Percentiles rank a stretch among this genome's conserved stretches.
These are phyloP conservation scores for Primulina huaijiensis DNA, from an alignment of 257 asterid genomes.

Conservation along the genomic window DNA sequence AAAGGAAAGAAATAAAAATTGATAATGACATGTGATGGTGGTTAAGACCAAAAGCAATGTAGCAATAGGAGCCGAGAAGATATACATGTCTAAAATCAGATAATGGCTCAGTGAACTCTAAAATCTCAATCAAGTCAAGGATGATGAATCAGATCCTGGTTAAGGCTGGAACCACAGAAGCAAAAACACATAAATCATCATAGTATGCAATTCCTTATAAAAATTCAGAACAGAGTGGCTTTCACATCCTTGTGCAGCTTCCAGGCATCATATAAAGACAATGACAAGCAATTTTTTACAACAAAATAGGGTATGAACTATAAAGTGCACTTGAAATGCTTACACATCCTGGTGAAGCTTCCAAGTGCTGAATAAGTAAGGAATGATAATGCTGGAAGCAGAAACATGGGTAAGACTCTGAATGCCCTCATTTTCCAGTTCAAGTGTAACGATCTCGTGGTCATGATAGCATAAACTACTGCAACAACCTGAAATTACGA, in stretches of 20 bases:
- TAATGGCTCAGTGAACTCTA: not conserved
- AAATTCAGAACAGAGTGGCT: conserved; percentile 24
- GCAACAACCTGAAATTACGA: conserved; percentile 63
- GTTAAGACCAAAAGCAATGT: not conserved
- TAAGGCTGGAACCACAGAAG: not conserved
- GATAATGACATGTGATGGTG: not conserved
- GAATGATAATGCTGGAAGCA: conserved; percentile 64
- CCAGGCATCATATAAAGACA: conserved; percentile 27
- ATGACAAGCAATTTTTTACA: conserved; percentile 19
- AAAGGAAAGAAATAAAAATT: not conserved
- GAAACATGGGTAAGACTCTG: conserved; percentile 83
- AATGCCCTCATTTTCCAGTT: conserved; percentile 84
- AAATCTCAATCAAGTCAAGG: not conserved
- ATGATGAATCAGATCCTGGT: not conserved
- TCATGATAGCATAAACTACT: conserved; percentile 75
- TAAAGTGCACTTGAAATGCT: conserved; percentile 29
- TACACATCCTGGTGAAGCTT: conserved; percentile 77
- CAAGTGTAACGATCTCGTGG: conserved; percentile 66
- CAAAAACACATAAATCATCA: not conserved
- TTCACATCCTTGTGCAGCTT: conserved; percentile 43
- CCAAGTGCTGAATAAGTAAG: conserved; percentile 46
- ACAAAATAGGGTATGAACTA: not conserved
- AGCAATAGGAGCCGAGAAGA: not conserved
- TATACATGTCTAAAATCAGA: not conserved
- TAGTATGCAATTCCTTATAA: conserved; percentile 11